Base-by-base conservation (phyloP, 2,329 filamentous ascomycete genomes). In the Cercospora sp. region DNA sequence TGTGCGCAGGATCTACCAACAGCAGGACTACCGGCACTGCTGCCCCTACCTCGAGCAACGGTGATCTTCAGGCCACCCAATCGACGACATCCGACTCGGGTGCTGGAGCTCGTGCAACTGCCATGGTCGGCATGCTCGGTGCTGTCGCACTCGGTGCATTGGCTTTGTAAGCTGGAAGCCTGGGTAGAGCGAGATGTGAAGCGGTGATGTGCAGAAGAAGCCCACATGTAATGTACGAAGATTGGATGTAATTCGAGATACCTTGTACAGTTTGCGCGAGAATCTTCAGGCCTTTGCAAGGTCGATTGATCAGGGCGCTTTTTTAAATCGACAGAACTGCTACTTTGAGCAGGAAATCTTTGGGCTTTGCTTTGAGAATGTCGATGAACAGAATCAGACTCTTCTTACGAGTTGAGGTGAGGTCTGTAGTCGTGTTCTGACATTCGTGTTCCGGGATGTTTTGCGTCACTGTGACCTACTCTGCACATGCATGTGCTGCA, bases 141-240 rank as follows among this genome's bases (percentile, higher is more conserved):
- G 67, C 70, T 31, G 67, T 75, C 30, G 74, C 73, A 31, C 70
- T 75, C n/a, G 74, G 73, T 55, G 74, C 74, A 10, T 63, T 75
- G 13, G 74, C 72, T 23, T 64, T 75, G 23, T 75, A 71, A 60
- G 45, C 1, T 51, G 18, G 45, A 3, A 51, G 18, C 16, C 3
- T 20, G 4, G 9, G 31, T n/a, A 23, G 8, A 18, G 3, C 2
- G 23, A n/a, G 16, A 26, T 18, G 18, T 20, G 23, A 39, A 42
- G 58, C 58, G n/a, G 30, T 36, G 33, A 60, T 26, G 31, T 6
- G 18, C 18, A 45, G 62, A 26, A 42, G 28, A 28, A 51, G 30
- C 26, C 39, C 42, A 55, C 16, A 51, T 57, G 62, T 7, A 64
- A 42, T 51, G 36, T 12, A n/a, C 10, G 30, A 58, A 33, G 18